A percentile compares a stretch with the other conserved stretches of the same genome.
These are phyloP conservation scores for Podospora didyma DNA, from an alignment of 495 filamentous ascomycete genomes.

Conservation along the genomic window DNA sequence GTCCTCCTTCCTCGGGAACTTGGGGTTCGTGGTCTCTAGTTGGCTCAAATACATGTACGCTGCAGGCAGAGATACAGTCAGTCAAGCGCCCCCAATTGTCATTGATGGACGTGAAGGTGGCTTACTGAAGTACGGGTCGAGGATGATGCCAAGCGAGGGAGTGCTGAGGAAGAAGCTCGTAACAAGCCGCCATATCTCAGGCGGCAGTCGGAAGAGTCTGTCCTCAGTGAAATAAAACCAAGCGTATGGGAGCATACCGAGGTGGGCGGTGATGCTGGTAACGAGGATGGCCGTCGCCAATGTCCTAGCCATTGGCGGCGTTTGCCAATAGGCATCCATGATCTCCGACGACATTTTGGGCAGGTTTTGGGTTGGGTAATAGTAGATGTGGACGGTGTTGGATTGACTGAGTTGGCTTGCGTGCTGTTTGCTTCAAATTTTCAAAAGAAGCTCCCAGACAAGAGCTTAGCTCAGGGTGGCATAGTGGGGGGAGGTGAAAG, in stretches of 20 bases:
- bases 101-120: slow-evolving; percentile 1
- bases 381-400: background rate
- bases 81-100: background rate
- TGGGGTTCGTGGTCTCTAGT: slow-evolving; percentile 37
- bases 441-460: slow-evolving; percentile 19
- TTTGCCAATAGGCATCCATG: slow-evolving; percentile 66
- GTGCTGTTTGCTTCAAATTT: slow-evolving; percentile 10
- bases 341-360: slow-evolving; percentile 26
- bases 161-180: slow-evolving; percentile 72
- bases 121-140: slow-evolving; percentile 83
- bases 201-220: slow-evolving; percentile 58
- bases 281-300: slow-evolving; percentile 63
- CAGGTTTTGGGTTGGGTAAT: slow-evolving; percentile 2
- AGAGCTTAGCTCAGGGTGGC: slow-evolving; percentile 18
- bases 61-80: slow-evolving; percentile 8
- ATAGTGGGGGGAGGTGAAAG: slow-evolving; percentile 11
- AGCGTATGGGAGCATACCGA: slow-evolving; percentile 50
- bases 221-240: slow-evolving; percentile 56
- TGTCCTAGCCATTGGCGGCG: slow-evolving; percentile 72
- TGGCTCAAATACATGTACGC: slow-evolving; percentile 42
- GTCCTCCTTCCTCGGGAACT: slow-evolving; percentile 42
- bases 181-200: slow-evolving; percentile 52
- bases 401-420: slow-evolving; percentile 9
- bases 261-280: slow-evolving; percentile 57
- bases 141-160: slow-evolving; percentile 57